A percentile compares a stretch with the other conserved stretches of the same genome.
Evolutionary conservation across 345 rosid species (phyloP).

Genomic region (Rhodamnia argentea): DNA sequence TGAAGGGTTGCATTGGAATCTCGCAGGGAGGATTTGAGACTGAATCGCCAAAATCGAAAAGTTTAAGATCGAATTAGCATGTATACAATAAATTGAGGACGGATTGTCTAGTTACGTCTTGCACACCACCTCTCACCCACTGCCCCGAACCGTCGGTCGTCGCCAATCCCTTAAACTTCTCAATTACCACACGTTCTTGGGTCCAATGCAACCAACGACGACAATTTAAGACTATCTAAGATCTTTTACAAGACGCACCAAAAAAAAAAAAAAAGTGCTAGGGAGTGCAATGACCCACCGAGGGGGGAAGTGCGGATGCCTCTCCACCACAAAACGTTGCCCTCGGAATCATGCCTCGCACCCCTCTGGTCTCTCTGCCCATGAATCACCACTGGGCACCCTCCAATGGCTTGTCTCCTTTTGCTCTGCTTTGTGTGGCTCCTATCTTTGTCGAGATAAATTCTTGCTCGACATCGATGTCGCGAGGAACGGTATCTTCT

Average conservation of each 20-base stretch:
- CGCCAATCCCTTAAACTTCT: not conserved
- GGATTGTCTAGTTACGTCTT: not conserved
- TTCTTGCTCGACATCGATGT: not conserved
- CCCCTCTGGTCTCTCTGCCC: not conserved
- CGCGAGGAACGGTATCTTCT: not conserved
- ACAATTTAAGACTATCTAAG: not conserved
- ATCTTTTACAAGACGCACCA: not conserved
- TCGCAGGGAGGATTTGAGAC: fast-evolving
- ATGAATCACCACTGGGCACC: not conserved
- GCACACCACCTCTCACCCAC: not conserved
- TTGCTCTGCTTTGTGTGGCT: not conserved
- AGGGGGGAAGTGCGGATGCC: conserved; percentile 2
- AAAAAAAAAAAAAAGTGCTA: not conserved
- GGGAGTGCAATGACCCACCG: not conserved
- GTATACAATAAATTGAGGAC: fast-evolving
- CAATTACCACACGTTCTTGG: not conserved
- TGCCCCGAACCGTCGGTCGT: not conserved
- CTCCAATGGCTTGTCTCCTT: not conserved
- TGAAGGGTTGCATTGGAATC: fast-evolving
- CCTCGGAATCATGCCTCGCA: not conserved
- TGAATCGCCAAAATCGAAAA: not conserved
- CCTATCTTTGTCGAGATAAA: not conserved
- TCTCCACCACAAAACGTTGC: conserved; percentile 10
- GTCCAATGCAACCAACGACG: not conserved
- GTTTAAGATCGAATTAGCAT: not conserved